A percentile compares a stretch with the other conserved stretches of the same genome.
These are phyloP conservation scores for Hepatocystis sp. DNA, from an alignment of 169 alveolate species.

Conservation along the genomic window DNA sequence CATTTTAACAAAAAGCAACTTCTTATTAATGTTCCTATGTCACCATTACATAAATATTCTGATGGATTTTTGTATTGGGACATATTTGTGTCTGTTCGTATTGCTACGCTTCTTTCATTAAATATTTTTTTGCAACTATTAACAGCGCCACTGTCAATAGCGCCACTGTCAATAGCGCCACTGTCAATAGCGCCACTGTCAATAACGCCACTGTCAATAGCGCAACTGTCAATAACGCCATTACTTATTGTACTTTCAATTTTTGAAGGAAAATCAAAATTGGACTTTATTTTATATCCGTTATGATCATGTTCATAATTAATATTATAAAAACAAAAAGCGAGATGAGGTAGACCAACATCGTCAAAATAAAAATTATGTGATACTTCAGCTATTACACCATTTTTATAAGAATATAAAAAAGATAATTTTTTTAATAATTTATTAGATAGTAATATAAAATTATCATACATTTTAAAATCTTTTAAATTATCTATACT, in stretches of 20 bases:
- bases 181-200: no score
- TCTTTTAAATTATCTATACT: conserved; percentile 60
- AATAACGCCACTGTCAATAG: no score
- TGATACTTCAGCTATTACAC: conserved; percentile 45
- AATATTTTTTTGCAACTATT: no score
- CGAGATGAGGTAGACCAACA: conserved; percentile 52
- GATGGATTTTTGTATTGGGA: not conserved
- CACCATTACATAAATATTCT: conserved; percentile 67
- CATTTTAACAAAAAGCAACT: conserved; percentile 62
- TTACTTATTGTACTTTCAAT: not conserved
- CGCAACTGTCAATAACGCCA: no score
- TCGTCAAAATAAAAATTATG: conserved; percentile 60
- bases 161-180: no score
- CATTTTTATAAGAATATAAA: conserved; percentile 58
- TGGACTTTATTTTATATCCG: not conserved
- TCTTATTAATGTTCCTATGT: conserved; percentile 62
- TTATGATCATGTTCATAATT: conserved; percentile 2
- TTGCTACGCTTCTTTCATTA: no score
- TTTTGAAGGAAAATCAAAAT: no score
- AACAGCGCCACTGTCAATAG: no score
- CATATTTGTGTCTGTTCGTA: no score
- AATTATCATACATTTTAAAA: conserved; percentile 42
- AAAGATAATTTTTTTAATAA: conserved; percentile 29
- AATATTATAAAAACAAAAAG: conserved; percentile 47
- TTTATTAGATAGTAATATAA: conserved; percentile 49